Evolutionary conservation across 495 filamentous ascomycete genomes (phyloP), one percentile per base, ranked within the genome.

Genomic region (Xylaria intraflava): DNA sequence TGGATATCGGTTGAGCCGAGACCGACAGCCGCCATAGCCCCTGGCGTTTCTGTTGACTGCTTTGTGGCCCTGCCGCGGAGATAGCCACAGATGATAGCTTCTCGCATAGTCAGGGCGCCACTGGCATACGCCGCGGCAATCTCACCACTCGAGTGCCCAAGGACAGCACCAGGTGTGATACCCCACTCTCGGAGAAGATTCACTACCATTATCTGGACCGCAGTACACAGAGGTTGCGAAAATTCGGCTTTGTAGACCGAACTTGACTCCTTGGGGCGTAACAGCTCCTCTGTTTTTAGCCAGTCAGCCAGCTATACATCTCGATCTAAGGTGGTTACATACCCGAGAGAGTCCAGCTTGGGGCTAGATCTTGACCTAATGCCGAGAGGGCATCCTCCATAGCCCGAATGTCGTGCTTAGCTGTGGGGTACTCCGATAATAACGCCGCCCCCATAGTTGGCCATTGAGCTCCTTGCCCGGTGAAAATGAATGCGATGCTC

Each of bases 391-490:
- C 19, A 41, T 40, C 1, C 4, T 60, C 56, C 35, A 38, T 7
- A 4, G 16, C 2, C 14, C 3, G 35, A 1, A 67, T n/a, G 20
- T 27, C 9, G 14, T 38, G 22, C 9, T 30, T 12, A 7, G 45
- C 17, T 11, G 24, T 0, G 35, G 52, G 43, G 36, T 57, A 22
- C 5, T 33, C 14, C 58, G 23, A 0, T 71, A 16, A 1, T 69
- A 59, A 17, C 16, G 51, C 55, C 1, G 31, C 42, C 0, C 72
- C 73, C 73, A 77, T 77, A 16, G 57, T 16, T 0, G 62, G 47
- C 74, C 74, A 77, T 46, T 77, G 74, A 0, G 71, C 68, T 0
- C 74, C 74, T 51, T 77, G 74, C 0, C 73, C 73, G 0, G 73
- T 75, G 55, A 76, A 76, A 26, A 75, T 60, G 19, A 71, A 71